phyloP scores from a whole-genome alignment of 257 asterid genomes.

The Solanum lignicaule region DNA sequence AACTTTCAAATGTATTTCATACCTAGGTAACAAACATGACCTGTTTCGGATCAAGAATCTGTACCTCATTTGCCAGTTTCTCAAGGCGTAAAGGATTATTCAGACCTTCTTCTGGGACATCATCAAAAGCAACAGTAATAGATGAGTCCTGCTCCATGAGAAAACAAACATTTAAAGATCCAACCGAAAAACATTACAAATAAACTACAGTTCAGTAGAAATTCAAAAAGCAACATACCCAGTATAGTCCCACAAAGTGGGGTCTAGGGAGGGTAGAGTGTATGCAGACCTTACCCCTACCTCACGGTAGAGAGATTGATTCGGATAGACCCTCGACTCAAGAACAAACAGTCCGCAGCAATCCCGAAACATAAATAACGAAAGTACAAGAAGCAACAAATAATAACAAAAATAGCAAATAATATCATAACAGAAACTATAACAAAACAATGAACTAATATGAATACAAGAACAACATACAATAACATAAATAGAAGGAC shows the following conservation, averaged over 20 bases:
- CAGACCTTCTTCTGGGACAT: conserved; percentile 91
- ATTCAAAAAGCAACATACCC: background rate
- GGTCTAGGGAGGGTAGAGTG: background rate
- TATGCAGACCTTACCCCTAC: background rate
- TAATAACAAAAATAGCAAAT: background rate
- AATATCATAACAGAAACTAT: background rate
- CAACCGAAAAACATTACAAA: background rate
- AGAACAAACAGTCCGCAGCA: background rate
- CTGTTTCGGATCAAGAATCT: background rate
- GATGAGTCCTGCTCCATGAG: conserved; percentile 69
- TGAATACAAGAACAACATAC: background rate
- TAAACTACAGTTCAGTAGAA: background rate
- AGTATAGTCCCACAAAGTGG: background rate
- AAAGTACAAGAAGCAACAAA: background rate
- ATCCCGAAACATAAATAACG: background rate
- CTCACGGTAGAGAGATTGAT: background rate
- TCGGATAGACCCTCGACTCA: background rate
- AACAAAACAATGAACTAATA: background rate
- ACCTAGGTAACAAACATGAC: background rate
- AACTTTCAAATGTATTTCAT: background rate
- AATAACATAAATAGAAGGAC: background rate
- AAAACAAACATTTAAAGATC: conserved; percentile 6
- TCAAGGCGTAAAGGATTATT: conserved; percentile 84
- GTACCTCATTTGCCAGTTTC: conserved; percentile 92
- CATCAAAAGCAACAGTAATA: conserved; percentile 86